These are phyloP conservation scores for Cladophialophora exuberans DNA, from an alignment of 2,329 filamentous ascomycete genomes.

Conservation along the genomic window DNA sequence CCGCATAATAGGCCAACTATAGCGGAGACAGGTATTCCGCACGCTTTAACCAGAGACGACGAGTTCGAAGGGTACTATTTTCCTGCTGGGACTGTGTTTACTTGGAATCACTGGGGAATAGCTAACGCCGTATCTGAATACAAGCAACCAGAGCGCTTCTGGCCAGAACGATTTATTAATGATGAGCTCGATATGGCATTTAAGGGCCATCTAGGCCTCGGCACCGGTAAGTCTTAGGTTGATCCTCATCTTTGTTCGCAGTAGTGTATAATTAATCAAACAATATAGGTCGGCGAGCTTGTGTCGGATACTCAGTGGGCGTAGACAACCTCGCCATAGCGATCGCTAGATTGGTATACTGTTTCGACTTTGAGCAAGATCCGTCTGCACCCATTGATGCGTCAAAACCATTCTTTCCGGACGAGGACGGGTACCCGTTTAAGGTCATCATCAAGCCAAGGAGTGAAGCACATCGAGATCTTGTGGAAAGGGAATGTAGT, in stretches of 20 bases:
- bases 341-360: conserved; percentile 7
- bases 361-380: conserved; percentile 11
- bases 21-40: conserved; percentile 41
- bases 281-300: conserved; percentile 1
- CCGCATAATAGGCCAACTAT: too few species aligned
- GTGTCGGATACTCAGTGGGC: conserved; percentile 5
- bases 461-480: conserved; percentile 23
- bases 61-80: conserved; percentile 50
- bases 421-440: conserved; percentile 33
- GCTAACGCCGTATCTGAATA: not conserved
- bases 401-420: not conserved
- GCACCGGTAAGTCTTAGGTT: not conserved
- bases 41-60: conserved; percentile 25
- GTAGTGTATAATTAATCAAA: not conserved
- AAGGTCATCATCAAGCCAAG: conserved; percentile 30
- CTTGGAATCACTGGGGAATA: not conserved
- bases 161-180: conserved; percentile 9
- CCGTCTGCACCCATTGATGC: conserved; percentile 6
- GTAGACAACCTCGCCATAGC: conserved; percentile 1
- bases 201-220: conserved; percentile 2
- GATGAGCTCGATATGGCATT: conserved; percentile 13
- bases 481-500: conserved; percentile 15
- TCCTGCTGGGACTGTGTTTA: conserved; percentile 48
- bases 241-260: not conserved
- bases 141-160: not conserved